These are phyloP conservation scores for Pythium myriotylum DNA, from an alignment of 352 stramenopile species.

Conservation along the genomic window DNA sequence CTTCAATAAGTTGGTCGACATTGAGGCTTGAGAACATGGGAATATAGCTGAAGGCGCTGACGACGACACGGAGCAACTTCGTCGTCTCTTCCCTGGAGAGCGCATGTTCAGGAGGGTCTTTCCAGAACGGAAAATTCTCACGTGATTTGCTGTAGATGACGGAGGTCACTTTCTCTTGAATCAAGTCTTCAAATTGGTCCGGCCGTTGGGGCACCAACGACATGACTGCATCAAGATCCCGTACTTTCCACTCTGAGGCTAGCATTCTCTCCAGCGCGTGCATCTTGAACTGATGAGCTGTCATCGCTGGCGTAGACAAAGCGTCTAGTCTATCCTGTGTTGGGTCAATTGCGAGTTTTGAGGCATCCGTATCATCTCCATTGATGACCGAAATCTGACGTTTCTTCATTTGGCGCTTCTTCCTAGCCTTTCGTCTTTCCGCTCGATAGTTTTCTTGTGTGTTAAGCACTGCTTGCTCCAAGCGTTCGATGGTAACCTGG, in stretches of 20 bases:
- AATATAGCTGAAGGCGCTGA: constrained; percentile 36
- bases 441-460: constrained; percentile 16
- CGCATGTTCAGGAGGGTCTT: constrained; percentile 35
- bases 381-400: background rate
- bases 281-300: constrained; percentile 59
- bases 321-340: background rate
- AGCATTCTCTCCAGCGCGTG: constrained; percentile 53
- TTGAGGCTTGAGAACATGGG: constrained; percentile 38
- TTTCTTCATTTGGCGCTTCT: background rate
- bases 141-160: constrained; percentile 59
- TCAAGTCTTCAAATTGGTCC: constrained; percentile 34
- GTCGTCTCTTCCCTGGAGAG: constrained; percentile 56
- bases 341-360: background rate
- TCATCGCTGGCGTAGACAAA: background rate
- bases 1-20: constrained; percentile 60
- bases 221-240: constrained; percentile 21
- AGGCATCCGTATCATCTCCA: background rate
- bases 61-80: constrained; percentile 37
- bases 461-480: constrained; percentile 40
- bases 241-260: background rate
- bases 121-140: constrained; percentile 67
- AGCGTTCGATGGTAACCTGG: constrained; percentile 51
- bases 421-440: constrained; percentile 16
- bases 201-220: constrained; percentile 6
- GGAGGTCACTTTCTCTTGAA: constrained; percentile 56